Percentiles rank a stretch among this genome's conserved stretches.
phyloP scores from a whole-genome alignment of 2,329 filamentous ascomycete species.

The Uncinocarpus reesii region DNA sequence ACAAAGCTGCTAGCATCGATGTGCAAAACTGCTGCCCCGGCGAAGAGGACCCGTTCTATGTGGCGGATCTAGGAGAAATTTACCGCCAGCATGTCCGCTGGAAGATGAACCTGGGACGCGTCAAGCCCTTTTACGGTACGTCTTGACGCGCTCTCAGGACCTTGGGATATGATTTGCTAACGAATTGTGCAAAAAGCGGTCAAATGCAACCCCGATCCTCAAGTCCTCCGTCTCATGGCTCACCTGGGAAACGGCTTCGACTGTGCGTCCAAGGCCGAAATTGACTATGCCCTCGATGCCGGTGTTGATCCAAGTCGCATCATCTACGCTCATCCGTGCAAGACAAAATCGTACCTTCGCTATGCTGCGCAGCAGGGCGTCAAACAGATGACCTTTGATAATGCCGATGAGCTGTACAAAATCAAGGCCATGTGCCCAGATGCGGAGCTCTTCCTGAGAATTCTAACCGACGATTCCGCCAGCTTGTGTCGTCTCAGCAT shows the following conservation, averaged over 20 bases:
- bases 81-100: conserved; percentile 97
- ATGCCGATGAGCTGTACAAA: conserved; percentile 95
- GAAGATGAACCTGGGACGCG: conserved; percentile 85
- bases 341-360: conserved; percentile 95
- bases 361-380: conserved; percentile 77
- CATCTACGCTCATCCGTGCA: conserved; percentile 98
- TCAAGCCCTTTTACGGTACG: conserved; percentile 93
- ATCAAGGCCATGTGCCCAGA: conserved; percentile 83
- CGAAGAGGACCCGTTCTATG: conserved; percentile 96
- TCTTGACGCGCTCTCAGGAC: conserved; percentile 15
- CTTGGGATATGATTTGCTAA: conserved; percentile 5
- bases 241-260: conserved; percentile 91
- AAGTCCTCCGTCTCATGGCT: conserved; percentile 77
- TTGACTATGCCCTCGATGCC: conserved; percentile 76
- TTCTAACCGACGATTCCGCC: conserved; percentile 90
- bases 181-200: conserved; percentile 51
- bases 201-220: conserved; percentile 94
- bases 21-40: conserved; percentile 79
- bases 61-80: conserved; percentile 94
- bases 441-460: conserved; percentile 86
- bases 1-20: conserved; percentile 73
- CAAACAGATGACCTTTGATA: conserved; percentile 99
- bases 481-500: conserved; percentile 90
- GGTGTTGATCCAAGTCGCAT: conserved; percentile 81
- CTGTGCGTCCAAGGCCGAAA: conserved; percentile 95